Base-by-base conservation (phyloP, 805 yeast genomes). In the Sungouiozyma ichnusensis region DNA sequence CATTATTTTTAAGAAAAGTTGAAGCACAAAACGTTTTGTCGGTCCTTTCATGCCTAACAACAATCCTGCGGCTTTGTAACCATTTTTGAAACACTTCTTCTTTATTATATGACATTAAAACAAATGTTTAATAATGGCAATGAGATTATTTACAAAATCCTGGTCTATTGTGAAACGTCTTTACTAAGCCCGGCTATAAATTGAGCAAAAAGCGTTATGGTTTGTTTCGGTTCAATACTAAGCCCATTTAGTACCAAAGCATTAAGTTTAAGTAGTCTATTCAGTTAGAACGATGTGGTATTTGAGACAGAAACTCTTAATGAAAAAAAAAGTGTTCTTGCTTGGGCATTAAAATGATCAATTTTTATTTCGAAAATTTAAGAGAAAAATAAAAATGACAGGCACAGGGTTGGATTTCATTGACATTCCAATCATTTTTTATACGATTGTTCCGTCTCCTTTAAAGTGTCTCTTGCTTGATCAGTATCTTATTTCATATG, bases 401-500 rank as follows among this genome's bases (percentile, higher is more conserved):
- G 7, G 15, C 9, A 16, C 18, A 35, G 16, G 17, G 7, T 14
- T 11, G 6, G 5, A n/a, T 9, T 35, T 6, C 9, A 33, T 33
- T 13, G 14, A 27, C 8, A 27, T 9, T 27, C 14, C 14, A 9
- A 14, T 27, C 32, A 27, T 27, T 27, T 27, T 9, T 27, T 27
- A 9, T 27, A n/a, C n/a, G n/a, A n/a, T n/a, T n/a, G n/a, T n/a
- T n/a, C n/a, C n/a, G n/a, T n/a, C n/a, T n/a, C n/a, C n/a, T n/a
- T n/a, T n/a, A n/a, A n/a, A n/a, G n/a, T n/a, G n/a, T n/a, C n/a
- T n/a, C n/a, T n/a, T n/a, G n/a, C n/a, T n/a, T n/a, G 14, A 3
- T 62, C 58, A 81, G 48, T 78, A 78, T 42, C 97, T 68, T 8
- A 85, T 71, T 47, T 88, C 96, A 52, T 85, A 87, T 5, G 82